Conservation (phyloP, 257 asterid species). For the Scutellaria galericulata region DNA sequence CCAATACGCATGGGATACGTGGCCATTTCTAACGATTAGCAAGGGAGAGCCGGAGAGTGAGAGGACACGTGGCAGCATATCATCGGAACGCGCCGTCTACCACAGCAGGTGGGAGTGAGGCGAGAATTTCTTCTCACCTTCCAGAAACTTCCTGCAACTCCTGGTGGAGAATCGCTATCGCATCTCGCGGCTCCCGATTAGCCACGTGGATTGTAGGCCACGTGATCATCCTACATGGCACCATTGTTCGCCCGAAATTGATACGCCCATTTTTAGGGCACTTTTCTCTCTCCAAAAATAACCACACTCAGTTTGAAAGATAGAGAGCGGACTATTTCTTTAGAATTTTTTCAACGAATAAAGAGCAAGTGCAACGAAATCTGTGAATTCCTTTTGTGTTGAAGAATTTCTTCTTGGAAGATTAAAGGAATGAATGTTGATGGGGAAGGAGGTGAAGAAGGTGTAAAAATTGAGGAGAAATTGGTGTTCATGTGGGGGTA, state of each 20-base stretch:
- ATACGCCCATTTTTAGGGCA: slow-evolving; percentile 48
- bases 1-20: slow-evolving; percentile 28
- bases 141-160: slow-evolving; percentile 59
- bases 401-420: not conserved
- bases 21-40: slow-evolving; percentile 21
- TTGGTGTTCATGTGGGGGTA: slow-evolving; percentile 91
- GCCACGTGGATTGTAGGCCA: slow-evolving; percentile 53
- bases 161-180: slow-evolving; percentile 45
- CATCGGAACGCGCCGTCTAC: slow-evolving; percentile 26
- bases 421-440: slow-evolving; percentile 58
- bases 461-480: slow-evolving; percentile 57
- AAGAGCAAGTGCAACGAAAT: not conserved
- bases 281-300: slow-evolving; percentile 31
- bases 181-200: slow-evolving; percentile 38
- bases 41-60: not conserved
- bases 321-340: slow-evolving; percentile 5
- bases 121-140: slow-evolving; percentile 45
- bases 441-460: slow-evolving; percentile 66
- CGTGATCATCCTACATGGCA: slow-evolving; percentile 53
- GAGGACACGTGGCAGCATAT: slow-evolving; percentile 34
- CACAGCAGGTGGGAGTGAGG: slow-evolving; percentile 7
- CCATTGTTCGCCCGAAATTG: slow-evolving; percentile 43
- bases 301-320: slow-evolving; percentile 7
- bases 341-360: not conserved
- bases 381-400: not conserved